phyloP scores from a whole-genome alignment of 495 filamentous ascomycete genomes.

The Podospora appendiculata region DNA sequence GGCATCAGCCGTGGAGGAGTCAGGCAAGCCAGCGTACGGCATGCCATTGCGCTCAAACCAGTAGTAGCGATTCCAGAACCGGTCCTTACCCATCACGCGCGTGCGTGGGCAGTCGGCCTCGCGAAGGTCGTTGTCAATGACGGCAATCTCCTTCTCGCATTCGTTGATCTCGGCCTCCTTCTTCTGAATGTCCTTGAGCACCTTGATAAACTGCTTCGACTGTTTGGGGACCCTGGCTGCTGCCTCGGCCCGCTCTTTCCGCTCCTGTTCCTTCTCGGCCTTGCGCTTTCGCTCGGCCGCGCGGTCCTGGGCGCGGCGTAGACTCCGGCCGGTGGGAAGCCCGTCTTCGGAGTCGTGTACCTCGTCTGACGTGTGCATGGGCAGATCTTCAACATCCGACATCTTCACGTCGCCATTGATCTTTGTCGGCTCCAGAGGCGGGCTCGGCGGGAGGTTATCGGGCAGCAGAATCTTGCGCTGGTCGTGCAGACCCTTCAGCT shows the following conservation, averaged over 20 bases:
- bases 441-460: conserved; percentile 63
- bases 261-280: conserved; percentile 72
- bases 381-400: conserved; percentile 51
- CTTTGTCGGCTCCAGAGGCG: conserved; percentile 44
- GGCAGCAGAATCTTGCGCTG: conserved; percentile 81
- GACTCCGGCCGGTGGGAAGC: conserved; percentile 55
- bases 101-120: conserved; percentile 91
- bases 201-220: conserved; percentile 72
- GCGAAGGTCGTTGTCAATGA: conserved; percentile 82
- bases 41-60: conserved; percentile 99
- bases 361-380: conserved; percentile 40
- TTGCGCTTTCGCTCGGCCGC: conserved; percentile 76
- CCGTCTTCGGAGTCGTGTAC: conserved; percentile 55
- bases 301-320: conserved; percentile 71
- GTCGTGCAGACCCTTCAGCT: conserved; percentile 72
- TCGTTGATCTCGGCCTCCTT: conserved; percentile 70
- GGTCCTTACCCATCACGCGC: conserved; percentile 79
- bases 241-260: conserved; percentile 70
- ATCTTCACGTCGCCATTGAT: conserved; percentile 52
- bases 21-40: conserved; percentile 84
- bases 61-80: conserved; percentile 97
- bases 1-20: conserved; percentile 78
- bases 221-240: conserved; percentile 81
- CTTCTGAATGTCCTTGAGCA: conserved; percentile 80
- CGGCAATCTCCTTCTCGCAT: conserved; percentile 74